phyloP scores from a whole-genome alignment of 2,329 filamentous ascomycete genomes.

The Reticulascus tulasneorum region DNA sequence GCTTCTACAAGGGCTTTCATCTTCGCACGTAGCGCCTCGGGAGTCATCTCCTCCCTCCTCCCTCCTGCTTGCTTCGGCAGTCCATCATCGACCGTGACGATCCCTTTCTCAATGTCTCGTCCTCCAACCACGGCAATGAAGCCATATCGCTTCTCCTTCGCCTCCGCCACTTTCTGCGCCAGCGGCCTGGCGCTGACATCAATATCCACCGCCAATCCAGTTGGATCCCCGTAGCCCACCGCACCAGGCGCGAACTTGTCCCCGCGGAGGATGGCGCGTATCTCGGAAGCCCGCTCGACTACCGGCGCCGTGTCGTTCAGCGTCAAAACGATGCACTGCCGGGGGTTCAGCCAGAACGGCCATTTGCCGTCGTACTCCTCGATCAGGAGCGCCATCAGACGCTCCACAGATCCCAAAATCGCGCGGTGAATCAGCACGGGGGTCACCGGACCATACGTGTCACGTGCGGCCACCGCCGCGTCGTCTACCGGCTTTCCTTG shows the following conservation, averaged over 20 bases:
- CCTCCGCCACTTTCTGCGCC: slow-evolving; percentile 66
- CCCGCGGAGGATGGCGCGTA: slow-evolving; percentile 49
- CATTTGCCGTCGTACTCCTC: slow-evolving; percentile 77
- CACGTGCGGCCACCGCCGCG: slow-evolving; percentile 11
- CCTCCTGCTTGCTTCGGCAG: slow-evolving; percentile 23
- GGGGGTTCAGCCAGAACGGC: slow-evolving; percentile 86
- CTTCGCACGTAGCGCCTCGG: slow-evolving; percentile 38
- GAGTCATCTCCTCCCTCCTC: slow-evolving; percentile 37
- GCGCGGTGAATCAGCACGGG: slow-evolving; percentile 84
- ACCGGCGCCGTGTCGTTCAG: slow-evolving; percentile 60
- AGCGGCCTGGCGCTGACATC: slow-evolving; percentile 62
- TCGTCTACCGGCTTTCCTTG: slow-evolving; percentile 42
- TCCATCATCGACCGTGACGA: slow-evolving; percentile 45
- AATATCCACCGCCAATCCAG: slow-evolving; percentile 63
- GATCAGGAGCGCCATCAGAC: slow-evolving; percentile 79
- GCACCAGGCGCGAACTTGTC: too few species aligned
- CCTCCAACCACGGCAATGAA: slow-evolving; percentile 70
- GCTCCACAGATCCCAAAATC: slow-evolving; percentile 78
- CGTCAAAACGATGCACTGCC: slow-evolving; percentile 70
- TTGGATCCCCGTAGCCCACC: slow-evolving; percentile 37
- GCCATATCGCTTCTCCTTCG: slow-evolving; percentile 68
- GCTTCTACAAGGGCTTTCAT: slow-evolving; percentile 42
- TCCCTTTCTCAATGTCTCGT: slow-evolving; percentile 54
- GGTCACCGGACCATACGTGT: slow-evolving; percentile 52
- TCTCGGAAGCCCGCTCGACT: slow-evolving; percentile 42